These are phyloP conservation scores for Inonotus hispidus DNA, from an alignment of 1,284 basidiomycete species.

Conservation along the genomic window DNA sequence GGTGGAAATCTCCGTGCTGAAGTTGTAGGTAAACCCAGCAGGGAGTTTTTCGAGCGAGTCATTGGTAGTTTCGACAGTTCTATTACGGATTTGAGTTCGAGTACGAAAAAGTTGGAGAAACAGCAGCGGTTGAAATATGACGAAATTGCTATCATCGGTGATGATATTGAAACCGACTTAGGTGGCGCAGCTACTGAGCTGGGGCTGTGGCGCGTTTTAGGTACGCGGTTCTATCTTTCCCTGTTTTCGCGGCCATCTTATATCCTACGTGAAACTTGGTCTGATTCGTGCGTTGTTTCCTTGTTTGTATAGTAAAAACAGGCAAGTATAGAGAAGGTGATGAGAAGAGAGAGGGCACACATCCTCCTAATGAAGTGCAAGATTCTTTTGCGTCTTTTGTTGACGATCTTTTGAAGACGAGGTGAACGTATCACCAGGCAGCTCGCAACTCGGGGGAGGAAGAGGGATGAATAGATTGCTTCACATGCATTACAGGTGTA, in stretches of 20 bases:
- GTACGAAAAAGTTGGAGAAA: too few species aligned
- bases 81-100: constrained; percentile 21
- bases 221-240: constrained; percentile 28
- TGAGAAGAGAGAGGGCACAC: constrained; percentile 35
- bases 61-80: constrained; percentile 37
- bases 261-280: constrained; percentile 8
- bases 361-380: constrained; percentile 46
- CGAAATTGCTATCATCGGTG: constrained; percentile 55
- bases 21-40: constrained; percentile 62
- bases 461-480: too few species aligned
- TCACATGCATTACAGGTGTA: too few species aligned
- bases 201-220: constrained; percentile 59
- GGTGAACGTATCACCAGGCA: background rate
- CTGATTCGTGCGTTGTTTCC: constrained; percentile 21
- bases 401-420: constrained; percentile 32
- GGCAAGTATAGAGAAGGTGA: constrained; percentile 61
- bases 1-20: constrained; percentile 37
- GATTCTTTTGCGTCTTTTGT: constrained; percentile 53
- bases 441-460: too few species aligned
- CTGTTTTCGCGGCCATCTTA: constrained; percentile 19
- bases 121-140: constrained; percentile 16
- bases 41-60: constrained; percentile 54
- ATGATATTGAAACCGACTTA: constrained; percentile 62
- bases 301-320: constrained; percentile 38
- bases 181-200: constrained; percentile 57